Evolutionary conservation across 495 filamentous ascomycete species (phyloP).

Genomic region (Aspergillus carlsbadensis): DNA sequence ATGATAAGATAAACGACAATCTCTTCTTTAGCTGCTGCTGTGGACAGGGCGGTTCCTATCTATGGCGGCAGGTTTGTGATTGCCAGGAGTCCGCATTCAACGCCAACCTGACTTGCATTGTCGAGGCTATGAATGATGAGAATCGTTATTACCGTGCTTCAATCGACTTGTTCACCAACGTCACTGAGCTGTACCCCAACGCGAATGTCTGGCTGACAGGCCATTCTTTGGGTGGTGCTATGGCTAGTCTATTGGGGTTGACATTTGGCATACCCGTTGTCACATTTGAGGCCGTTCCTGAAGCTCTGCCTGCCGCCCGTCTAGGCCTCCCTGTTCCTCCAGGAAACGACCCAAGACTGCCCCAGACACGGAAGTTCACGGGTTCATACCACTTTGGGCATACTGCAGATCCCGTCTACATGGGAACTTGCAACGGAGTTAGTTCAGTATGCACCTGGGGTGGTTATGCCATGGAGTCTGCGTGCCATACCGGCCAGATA

Average conservation of each 20-base stretch:
- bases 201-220: conserved; percentile 85
- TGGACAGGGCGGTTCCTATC: conserved; percentile 81
- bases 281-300: conserved; percentile 87
- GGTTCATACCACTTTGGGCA: conserved; percentile 93
- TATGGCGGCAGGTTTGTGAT: conserved; percentile 89
- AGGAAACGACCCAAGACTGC: conserved; percentile 63
- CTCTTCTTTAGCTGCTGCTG: conserved; percentile 98
- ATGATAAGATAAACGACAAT: conserved; percentile 97
- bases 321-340: conserved; percentile 87
- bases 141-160: conserved; percentile 88
- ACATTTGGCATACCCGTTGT: conserved; percentile 86
- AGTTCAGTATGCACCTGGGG: conserved; percentile 84
- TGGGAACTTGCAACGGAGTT: conserved; percentile 89
- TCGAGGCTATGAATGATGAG: conserved; percentile 69
- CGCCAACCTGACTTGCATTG: conserved; percentile 88
- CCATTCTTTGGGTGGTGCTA: conserved; percentile 87
- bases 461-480: conserved; percentile 92
- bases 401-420: conserved; percentile 91
- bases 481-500: conserved; percentile 83
- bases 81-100: conserved; percentile 81
- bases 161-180: conserved; percentile 85
- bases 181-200: conserved; percentile 82
- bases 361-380: conserved; percentile 67
- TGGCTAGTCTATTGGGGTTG: conserved; percentile 80
- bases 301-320: conserved; percentile 81